These are phyloP conservation scores for Elongisporangium undulatum DNA, from an alignment of 352 stramenopile genomes.

Conservation along the genomic window DNA sequence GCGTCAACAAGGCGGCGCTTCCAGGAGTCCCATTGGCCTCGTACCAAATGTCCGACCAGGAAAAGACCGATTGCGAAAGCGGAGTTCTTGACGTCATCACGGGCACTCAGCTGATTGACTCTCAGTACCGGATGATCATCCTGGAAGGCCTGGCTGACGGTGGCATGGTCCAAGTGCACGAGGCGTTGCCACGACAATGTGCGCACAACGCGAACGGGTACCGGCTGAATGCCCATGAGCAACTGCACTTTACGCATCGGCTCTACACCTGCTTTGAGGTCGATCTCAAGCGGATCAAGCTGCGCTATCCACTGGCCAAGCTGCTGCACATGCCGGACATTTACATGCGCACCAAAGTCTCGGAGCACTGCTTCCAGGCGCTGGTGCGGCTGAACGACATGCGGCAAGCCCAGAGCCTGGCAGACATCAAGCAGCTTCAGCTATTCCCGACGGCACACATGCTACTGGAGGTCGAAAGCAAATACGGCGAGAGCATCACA, in stretches of 20 bases:
- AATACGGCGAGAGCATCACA: constrained; percentile 90
- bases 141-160: constrained; percentile 75
- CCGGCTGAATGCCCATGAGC: constrained; percentile 66
- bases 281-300: constrained; percentile 88
- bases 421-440: constrained; percentile 52
- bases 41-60: constrained; percentile 65
- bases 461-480: constrained; percentile 86
- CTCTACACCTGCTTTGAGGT: constrained; percentile 87
- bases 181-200: constrained; percentile 24
- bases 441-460: constrained; percentile 76
- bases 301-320: constrained; percentile 70
- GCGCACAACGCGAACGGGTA: constrained; percentile 15
- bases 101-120: constrained; percentile 86
- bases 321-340: constrained; percentile 79
- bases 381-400: constrained; percentile 67
- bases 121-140: constrained; percentile 79
- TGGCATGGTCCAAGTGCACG: constrained; percentile 46
- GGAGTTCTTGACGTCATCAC: constrained; percentile 83
- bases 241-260: constrained; percentile 67
- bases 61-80: constrained; percentile 42
- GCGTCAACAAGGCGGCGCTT: constrained; percentile 56
- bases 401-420: constrained; percentile 40
- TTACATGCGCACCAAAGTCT: constrained; percentile 88
- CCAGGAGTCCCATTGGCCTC: constrained; percentile 58
- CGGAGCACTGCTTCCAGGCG: constrained; percentile 72